Conservation (phyloP, 176 grass and related monocot genomes). For the Oryza brachyantha region DNA sequence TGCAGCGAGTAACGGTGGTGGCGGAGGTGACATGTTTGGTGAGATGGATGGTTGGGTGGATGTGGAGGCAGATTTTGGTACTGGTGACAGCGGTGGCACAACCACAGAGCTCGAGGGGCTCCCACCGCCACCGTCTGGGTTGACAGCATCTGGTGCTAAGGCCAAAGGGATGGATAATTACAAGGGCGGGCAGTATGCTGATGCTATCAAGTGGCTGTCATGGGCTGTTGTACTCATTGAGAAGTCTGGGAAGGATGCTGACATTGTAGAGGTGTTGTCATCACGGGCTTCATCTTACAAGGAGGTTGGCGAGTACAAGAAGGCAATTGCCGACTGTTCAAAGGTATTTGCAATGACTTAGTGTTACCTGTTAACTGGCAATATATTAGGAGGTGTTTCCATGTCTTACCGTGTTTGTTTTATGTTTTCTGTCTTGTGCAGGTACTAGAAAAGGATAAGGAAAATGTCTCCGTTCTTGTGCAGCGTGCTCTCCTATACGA, state of each 20-base stretch:
- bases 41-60: constrained; percentile 91
- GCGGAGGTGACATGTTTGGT: constrained; percentile 51
- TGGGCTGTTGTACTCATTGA: constrained; percentile 84
- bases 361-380: background rate
- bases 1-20: constrained; percentile 20
- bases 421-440: constrained; percentile 39
- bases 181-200: constrained; percentile 91
- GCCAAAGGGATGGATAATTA: constrained; percentile 91
- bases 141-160: constrained; percentile 64
- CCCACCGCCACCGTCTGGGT: constrained; percentile 71
- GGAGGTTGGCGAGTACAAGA: constrained; percentile 99
- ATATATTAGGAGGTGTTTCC: background rate
- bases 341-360: constrained; percentile 49
- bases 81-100: constrained; percentile 44
- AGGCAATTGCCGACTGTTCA: constrained; percentile 97
- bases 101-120: constrained; percentile 92
- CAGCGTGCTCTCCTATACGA: constrained; percentile 96
- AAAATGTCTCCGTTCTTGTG: constrained; percentile 74
- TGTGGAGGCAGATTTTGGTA: constrained; percentile 62
- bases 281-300: constrained; percentile 98
- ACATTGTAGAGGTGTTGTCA: constrained; percentile 73
- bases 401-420: constrained; percentile 4
- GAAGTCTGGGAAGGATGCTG: constrained; percentile 60
- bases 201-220: constrained; percentile 98
- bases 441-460: constrained; percentile 76